phyloP scores from a whole-genome alignment of 371 early-diverging fungal genomes.

The Saksenaea vasiformis region DNA sequence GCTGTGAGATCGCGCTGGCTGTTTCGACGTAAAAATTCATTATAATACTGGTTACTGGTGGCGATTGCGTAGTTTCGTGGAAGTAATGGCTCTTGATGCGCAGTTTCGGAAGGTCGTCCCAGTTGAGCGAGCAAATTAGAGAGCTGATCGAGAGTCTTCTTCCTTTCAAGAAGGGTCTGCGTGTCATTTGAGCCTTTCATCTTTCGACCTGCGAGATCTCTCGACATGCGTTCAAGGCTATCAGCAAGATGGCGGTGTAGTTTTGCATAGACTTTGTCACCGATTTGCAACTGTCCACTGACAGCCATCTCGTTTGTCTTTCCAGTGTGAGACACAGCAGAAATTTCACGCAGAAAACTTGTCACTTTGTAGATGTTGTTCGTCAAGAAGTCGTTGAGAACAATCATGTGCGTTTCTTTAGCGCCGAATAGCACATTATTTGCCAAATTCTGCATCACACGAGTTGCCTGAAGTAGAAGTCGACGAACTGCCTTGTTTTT shows the following conservation, averaged over 20 bases:
- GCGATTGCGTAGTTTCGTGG: slow-evolving; percentile 36
- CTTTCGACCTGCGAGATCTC: slow-evolving; percentile 28
- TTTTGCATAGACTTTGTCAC: slow-evolving; percentile 30
- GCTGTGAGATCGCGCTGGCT: slow-evolving; percentile 58
- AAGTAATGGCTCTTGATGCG: slow-evolving; percentile 39
- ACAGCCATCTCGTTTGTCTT: neutral
- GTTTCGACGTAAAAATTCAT: slow-evolving; percentile 76
- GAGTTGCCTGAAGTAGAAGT: slow-evolving; percentile 85
- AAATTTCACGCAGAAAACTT: slow-evolving; percentile 59
- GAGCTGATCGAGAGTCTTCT: slow-evolving; percentile 69
- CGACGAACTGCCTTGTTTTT: slow-evolving; percentile 70
- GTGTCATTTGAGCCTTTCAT: slow-evolving; percentile 14
- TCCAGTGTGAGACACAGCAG: slow-evolving; percentile 17
- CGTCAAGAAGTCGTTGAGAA: slow-evolving; percentile 80
- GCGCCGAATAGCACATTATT: slow-evolving; percentile 93
- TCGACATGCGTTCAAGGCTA: slow-evolving; percentile 41
- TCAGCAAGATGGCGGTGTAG: slow-evolving; percentile 41
- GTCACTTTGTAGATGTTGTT: slow-evolving; percentile 64
- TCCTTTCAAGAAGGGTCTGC: slow-evolving; percentile 31
- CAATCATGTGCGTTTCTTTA: slow-evolving; percentile 87
- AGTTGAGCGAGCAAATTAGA: slow-evolving; percentile 82
- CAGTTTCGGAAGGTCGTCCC: slow-evolving; percentile 73
- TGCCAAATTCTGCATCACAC: slow-evolving; percentile 93
- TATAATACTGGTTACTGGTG: slow-evolving; percentile 53
- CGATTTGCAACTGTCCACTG: neutral